These are phyloP conservation scores for Nicotiana knightiana DNA, from an alignment of 257 asterid genomes.

Conservation along the genomic window DNA sequence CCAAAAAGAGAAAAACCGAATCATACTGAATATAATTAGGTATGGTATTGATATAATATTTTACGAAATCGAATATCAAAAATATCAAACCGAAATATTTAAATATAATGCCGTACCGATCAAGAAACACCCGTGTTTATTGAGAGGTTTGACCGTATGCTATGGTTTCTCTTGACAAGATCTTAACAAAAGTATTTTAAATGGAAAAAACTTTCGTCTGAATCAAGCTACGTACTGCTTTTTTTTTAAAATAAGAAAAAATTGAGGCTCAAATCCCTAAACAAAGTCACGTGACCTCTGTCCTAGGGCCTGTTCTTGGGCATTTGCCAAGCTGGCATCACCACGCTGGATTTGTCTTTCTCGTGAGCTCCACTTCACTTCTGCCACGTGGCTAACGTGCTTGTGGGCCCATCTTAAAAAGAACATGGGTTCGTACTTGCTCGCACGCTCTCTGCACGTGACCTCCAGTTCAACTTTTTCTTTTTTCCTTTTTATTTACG, in stretches of 20 bases:
- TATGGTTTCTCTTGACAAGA: no score
- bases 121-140: no score
- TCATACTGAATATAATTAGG: no score
- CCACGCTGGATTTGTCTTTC: neutral
- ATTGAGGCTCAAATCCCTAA: neutral
- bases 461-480: neutral
- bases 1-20: no score
- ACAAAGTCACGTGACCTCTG: neutral
- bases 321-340: neutral
- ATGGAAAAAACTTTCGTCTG: neutral
- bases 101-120: no score
- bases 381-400: constrained; percentile 3
- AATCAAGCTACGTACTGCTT: neutral
- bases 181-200: neutral
- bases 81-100: no score
- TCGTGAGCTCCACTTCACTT: neutral
- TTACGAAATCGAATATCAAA: no score
- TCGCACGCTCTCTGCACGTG: constrained; percentile 3
- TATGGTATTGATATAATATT: no score
- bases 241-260: neutral
- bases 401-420: neutral
- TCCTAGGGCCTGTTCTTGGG: no score
- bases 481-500: no score
- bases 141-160: no score
- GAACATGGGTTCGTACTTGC: neutral